Evolutionary conservation across 495 filamentous ascomycete genomes (phyloP).

Genomic region (Clavariopsis aquatica): DNA sequence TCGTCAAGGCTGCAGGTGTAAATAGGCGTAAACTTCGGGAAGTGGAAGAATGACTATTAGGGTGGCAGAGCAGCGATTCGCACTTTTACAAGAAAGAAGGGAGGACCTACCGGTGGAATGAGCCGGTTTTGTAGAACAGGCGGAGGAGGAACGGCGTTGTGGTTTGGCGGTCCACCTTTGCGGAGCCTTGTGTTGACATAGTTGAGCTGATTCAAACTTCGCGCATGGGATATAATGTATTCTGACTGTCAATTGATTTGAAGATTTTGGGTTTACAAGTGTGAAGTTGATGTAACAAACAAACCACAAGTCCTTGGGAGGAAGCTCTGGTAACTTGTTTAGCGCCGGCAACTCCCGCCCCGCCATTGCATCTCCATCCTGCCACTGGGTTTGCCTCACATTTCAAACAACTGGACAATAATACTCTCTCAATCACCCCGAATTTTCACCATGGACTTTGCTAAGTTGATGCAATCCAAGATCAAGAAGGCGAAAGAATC

Average conservation of each 20-base stretch:
- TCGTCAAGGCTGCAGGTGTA: conserved; percentile 60
- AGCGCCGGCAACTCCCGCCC: background rate
- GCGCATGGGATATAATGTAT: background rate
- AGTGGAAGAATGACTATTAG: background rate
- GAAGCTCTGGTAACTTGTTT: background rate
- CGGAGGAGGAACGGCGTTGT: conserved; percentile 87
- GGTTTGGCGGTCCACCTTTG: conserved; percentile 66
- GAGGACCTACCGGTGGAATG: conserved; percentile 66
- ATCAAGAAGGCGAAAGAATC: conserved; percentile 72
- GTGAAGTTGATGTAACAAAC: too few relatives aligned
- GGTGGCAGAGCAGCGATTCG: background rate
- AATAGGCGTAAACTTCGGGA: conserved; percentile 45
- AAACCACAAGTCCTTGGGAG: too few relatives aligned
- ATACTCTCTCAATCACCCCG: background rate
- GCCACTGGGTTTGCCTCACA: background rate
- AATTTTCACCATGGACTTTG: conserved; percentile 77
- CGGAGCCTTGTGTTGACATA: conserved; percentile 22
- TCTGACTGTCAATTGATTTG: too few relatives aligned
- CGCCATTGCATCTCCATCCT: background rate
- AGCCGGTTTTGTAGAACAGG: conserved; percentile 77
- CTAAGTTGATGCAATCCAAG: conserved; percentile 82
- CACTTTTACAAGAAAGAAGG: conserved; percentile 27
- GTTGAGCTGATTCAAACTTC: background rate
- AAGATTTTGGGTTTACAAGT: too few relatives aligned
- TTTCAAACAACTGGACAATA: background rate